Evolutionary conservation across 306 rosid species (phyloP).

Genomic region (Dalbergia oliveri): DNA sequence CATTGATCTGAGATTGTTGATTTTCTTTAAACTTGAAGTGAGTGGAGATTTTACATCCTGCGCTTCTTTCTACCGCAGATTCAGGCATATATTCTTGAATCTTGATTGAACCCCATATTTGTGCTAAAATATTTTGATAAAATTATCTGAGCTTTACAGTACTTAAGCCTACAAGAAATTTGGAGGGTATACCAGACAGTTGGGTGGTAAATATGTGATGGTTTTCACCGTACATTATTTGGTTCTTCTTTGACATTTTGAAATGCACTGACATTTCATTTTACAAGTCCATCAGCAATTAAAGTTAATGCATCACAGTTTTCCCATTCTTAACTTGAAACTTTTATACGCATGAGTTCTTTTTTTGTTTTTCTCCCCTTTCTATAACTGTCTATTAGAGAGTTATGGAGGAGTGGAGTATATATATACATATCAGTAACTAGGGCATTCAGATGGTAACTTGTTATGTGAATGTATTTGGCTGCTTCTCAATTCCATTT

Average conservation of each 20-base stretch:
- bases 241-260: too few relatives aligned
- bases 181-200: neutral
- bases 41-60: neutral
- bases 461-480: too few relatives aligned
- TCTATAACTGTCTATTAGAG: too few relatives aligned
- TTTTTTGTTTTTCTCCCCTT: neutral
- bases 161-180: neutral
- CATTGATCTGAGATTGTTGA: constrained; percentile 11
- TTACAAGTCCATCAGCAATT: too few relatives aligned
- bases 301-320: neutral
- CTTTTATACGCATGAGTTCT: neutral
- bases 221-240: too few relatives aligned
- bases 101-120: constrained; percentile 15
- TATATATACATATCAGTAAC: too few relatives aligned
- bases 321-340: neutral
- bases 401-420: too few relatives aligned
- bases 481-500: constrained; percentile 1
- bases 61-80: neutral
- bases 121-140: constrained; percentile 5
- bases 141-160: constrained; percentile 9
- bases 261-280: too few relatives aligned
- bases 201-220: neutral
- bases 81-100: constrained; percentile 19
- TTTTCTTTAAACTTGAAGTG: constrained; percentile 5
- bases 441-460: neutral